Conservation (phyloP, 345 rosid species). For the Bruguiera sexangula region DNA sequence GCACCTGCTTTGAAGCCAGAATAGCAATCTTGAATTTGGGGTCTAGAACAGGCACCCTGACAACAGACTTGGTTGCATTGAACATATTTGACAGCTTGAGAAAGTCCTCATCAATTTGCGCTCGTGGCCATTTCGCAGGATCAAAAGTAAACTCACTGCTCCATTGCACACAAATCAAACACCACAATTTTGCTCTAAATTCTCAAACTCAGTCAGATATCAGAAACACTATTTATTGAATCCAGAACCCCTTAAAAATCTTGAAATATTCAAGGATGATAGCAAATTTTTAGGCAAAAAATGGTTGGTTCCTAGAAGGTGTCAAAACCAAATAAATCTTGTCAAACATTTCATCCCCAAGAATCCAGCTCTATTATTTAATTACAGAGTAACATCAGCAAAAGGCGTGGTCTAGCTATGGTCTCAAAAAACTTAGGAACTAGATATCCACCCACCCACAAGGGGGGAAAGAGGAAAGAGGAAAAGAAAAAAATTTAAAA, state of each 20-base stretch:
- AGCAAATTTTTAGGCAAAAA: background rate
- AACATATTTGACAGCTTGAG: conserved; percentile 49
- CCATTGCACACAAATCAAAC: conserved; percentile 9
- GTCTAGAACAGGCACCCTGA: conserved; percentile 74
- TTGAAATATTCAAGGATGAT: background rate
- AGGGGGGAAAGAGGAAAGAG: background rate
- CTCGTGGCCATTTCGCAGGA: conserved; percentile 72
- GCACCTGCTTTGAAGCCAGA: conserved; percentile 84
- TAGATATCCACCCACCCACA: background rate
- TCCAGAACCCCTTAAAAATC: no score
- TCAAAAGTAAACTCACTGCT: conserved; percentile 74
- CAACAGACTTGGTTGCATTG: conserved; percentile 60
- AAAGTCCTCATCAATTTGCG: conserved; percentile 71
- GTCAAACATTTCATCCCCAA: background rate
- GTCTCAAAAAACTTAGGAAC: background rate
- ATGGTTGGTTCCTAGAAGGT: background rate
- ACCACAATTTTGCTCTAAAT: no score
- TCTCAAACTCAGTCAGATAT: background rate
- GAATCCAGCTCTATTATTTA: background rate
- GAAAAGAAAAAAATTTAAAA: background rate
- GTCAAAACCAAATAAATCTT: background rate
- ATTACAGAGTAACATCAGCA: background rate
- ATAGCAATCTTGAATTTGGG: conserved; percentile 86
- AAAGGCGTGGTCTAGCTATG: background rate
- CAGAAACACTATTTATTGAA: background rate